Conservation (phyloP, 371 early-diverging fungal genomes). For the Rhizopus delemar region DNA sequence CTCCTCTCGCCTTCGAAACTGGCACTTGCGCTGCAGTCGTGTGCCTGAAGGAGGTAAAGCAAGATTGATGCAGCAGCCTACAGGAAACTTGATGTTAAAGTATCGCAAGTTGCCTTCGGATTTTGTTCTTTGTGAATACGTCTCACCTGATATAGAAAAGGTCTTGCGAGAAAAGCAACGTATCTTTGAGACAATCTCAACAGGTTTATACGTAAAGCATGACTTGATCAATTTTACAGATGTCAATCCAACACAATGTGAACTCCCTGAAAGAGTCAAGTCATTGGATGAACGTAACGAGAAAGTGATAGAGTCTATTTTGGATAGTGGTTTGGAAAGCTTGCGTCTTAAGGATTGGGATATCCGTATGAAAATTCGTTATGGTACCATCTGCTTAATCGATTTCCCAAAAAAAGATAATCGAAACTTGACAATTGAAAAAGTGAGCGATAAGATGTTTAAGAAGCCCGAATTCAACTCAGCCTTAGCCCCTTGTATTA, state of each 20-base stretch:
- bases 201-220: conserved; percentile 13
- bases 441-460: conserved; percentile 21
- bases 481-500: conserved; percentile 32
- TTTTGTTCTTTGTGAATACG: conserved; percentile 23
- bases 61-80: conserved; percentile 37
- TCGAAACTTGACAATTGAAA: conserved; percentile 15
- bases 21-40: conserved; percentile 35
- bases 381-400: conserved; percentile 38
- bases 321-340: conserved; percentile 41
- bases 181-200: conserved; percentile 26
- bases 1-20: conserved; percentile 38
- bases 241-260: neutral
- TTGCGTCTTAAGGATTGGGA: conserved; percentile 42
- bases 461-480: conserved; percentile 20
- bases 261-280: conserved; percentile 12
- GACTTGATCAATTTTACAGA: neutral
- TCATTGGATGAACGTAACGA: conserved; percentile 29
- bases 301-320: conserved; percentile 9
- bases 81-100: conserved; percentile 10
- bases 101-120: conserved; percentile 25
- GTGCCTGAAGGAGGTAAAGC: conserved; percentile 11
- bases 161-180: conserved; percentile 23
- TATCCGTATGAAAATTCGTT: conserved; percentile 45
- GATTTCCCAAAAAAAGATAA: conserved; percentile 23
- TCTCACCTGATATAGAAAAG: conserved; percentile 10